A percentile compares a stretch with the other conserved stretches of the same genome.
Evolutionary conservation across 2,329 filamentous ascomycete genomes (phyloP).

Genomic region (Curvularia sp.): DNA sequence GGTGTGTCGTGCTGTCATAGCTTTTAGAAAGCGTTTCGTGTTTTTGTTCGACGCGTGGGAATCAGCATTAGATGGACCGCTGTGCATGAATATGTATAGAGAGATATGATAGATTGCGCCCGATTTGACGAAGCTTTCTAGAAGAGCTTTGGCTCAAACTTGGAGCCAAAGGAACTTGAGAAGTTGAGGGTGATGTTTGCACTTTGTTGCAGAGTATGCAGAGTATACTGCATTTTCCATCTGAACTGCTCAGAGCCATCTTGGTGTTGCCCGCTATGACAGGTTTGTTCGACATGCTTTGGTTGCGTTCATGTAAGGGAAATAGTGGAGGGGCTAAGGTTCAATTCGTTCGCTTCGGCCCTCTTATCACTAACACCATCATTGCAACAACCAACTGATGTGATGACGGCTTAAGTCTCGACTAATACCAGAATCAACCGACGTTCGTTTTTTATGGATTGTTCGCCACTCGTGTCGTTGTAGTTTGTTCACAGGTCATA

Average conservation of each 20-base stretch:
- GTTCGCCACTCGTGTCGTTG: too few species aligned
- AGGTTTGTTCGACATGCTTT: neutral
- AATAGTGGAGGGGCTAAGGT: conserved; percentile 1
- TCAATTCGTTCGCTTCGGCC: conserved; percentile 18
- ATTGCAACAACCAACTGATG: neutral
- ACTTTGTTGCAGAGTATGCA: neutral
- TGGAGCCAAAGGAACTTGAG: neutral
- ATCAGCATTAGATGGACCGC: neutral
- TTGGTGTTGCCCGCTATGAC: neutral
- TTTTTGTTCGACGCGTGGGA: neutral
- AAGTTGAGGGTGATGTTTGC: neutral
- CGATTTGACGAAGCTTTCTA: neutral
- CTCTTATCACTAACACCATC: conserved; percentile 3
- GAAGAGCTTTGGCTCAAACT: neutral
- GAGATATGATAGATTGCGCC: conserved; percentile 5
- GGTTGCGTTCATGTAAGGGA: neutral
- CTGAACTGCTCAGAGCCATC: neutral
- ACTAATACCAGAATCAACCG: too few species aligned
- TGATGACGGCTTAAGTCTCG: neutral
- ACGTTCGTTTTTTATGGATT: neutral
- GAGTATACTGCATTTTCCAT: neutral
- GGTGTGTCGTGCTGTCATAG: neutral
- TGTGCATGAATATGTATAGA: neutral
- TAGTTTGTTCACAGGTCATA: neutral
- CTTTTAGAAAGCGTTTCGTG: conserved; percentile 14